These are phyloP conservation scores for Diutina catenulata DNA, from an alignment of 1,139 yeast species.

Conservation along the genomic window DNA sequence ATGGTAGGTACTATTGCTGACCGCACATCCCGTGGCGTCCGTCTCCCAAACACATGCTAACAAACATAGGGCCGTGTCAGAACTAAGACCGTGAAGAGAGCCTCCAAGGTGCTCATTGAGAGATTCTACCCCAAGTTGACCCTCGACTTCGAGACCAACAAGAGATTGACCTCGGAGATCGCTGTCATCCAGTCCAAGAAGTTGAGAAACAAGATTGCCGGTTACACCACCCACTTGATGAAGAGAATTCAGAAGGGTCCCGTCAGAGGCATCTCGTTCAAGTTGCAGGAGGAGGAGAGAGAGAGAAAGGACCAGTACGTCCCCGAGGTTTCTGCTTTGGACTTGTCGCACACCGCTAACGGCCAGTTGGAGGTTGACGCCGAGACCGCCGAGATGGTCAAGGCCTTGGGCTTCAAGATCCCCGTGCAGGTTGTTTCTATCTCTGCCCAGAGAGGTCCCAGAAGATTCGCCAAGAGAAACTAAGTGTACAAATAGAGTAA, in stretches of 20 bases:
- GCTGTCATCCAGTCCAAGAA: slow-evolving; percentile 99
- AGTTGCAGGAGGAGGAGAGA: slow-evolving; percentile 99
- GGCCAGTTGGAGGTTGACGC: slow-evolving; percentile 96
- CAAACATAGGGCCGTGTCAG: slow-evolving; percentile 88
- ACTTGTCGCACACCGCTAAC: slow-evolving; percentile 81
- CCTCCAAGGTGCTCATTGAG: slow-evolving; percentile 99
- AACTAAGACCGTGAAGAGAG: slow-evolving; percentile 99
- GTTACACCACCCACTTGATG: slow-evolving; percentile 99
- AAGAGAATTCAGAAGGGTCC: slow-evolving; percentile 99
- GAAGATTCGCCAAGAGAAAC: slow-evolving; percentile 95
- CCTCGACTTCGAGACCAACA: slow-evolving; percentile 99
- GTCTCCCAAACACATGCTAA: not conserved
- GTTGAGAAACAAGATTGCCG: slow-evolving; percentile 99
- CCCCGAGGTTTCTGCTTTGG: slow-evolving; percentile 99
- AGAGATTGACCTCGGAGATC: slow-evolving; percentile 96
- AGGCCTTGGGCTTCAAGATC: slow-evolving; percentile 91
- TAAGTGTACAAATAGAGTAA: slow-evolving; percentile 22
- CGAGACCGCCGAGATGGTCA: slow-evolving; percentile 95
- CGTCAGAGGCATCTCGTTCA: slow-evolving; percentile 99
- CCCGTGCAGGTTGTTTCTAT: slow-evolving; percentile 87
- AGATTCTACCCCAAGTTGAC: slow-evolving; percentile 99
- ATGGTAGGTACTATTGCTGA: slow-evolving; percentile 5
- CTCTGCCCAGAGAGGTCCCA: slow-evolving; percentile 84
- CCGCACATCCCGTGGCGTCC: too few species aligned
- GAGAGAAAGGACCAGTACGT: slow-evolving; percentile 99